Conservation (phyloP, 495 filamentous ascomycete genomes). For the Trichodelitschia bisporula region DNA sequence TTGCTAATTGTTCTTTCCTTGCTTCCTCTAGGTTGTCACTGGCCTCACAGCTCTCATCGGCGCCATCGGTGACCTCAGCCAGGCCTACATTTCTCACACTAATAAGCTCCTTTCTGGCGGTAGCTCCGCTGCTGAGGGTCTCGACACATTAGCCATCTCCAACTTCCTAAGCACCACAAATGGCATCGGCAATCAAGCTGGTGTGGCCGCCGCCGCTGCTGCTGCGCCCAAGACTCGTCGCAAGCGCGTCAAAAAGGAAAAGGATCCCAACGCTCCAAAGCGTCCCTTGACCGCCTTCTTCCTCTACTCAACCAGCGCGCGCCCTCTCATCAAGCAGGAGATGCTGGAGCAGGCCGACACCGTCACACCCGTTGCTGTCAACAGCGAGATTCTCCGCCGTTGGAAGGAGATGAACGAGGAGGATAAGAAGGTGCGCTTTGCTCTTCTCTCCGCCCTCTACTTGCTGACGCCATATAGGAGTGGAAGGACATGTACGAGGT, state of each 20-base stretch:
- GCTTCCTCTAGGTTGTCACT: conserved; percentile 45
- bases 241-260: conserved; percentile 42
- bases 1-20: too few species aligned
- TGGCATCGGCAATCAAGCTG: not conserved
- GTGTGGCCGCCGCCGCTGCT: conserved; percentile 6
- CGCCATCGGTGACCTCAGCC: conserved; percentile 42
- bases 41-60: conserved; percentile 47
- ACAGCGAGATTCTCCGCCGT: conserved; percentile 44
- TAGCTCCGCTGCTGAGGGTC: conserved; percentile 13
- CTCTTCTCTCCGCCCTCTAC: not conserved
- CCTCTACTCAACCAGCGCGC: conserved; percentile 68
- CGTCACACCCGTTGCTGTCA: conserved; percentile 21
- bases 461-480: conserved; percentile 4
- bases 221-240: conserved; percentile 10
- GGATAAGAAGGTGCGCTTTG: conserved; percentile 43
- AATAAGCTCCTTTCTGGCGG: conserved; percentile 36
- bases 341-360: conserved; percentile 59
- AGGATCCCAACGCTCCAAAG: conserved; percentile 90
- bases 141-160: conserved; percentile 26
- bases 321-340: conserved; percentile 49
- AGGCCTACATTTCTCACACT: conserved; percentile 62
- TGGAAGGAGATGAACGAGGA: conserved; percentile 50
- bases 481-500: conserved; percentile 32
- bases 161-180: conserved; percentile 4
- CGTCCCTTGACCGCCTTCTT: conserved; percentile 84